Evolutionary conservation across 140 eudicot species (phyloP).

Genomic region (Oenanthe javanica): DNA sequence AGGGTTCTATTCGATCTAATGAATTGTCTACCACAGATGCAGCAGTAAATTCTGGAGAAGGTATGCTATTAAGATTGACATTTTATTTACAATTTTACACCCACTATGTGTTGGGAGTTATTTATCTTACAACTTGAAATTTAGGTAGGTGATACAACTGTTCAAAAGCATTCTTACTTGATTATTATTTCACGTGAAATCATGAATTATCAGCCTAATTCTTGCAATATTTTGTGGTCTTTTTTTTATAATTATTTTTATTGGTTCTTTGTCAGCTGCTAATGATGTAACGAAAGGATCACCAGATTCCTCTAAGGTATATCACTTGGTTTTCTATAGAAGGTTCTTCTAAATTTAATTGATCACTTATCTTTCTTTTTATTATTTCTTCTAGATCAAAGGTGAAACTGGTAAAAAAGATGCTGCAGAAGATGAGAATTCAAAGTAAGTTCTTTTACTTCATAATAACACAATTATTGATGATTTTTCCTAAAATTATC

Average conservation of each 20-base stretch:
- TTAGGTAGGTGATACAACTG: not conserved
- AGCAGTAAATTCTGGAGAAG: conserved; percentile 43
- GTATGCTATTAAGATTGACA: conserved; percentile 23
- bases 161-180: not conserved
- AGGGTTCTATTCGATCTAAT: conserved; percentile 56
- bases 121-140: not conserved
- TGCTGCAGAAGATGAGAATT: conserved; percentile 52
- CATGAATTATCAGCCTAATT: not conserved
- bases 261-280: conserved; percentile 45
- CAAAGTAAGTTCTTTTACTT: conserved; percentile 50
- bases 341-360: not conserved
- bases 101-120: not conserved
- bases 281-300: conserved; percentile 59
- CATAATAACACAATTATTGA: not conserved
- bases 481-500: not conserved
- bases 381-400: conserved; percentile 36
- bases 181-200: not conserved
- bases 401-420: conserved; percentile 40
- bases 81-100: not conserved
- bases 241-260: not conserved
- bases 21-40: conserved; percentile 30
- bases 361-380: not conserved
- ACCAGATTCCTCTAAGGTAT: conserved; percentile 58
- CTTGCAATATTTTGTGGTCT: not conserved
- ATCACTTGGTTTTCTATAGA: not conserved